phyloP scores from a whole-genome alignment of 176 grass and related monocot genomes.

The Alloteropsis semialata region DNA sequence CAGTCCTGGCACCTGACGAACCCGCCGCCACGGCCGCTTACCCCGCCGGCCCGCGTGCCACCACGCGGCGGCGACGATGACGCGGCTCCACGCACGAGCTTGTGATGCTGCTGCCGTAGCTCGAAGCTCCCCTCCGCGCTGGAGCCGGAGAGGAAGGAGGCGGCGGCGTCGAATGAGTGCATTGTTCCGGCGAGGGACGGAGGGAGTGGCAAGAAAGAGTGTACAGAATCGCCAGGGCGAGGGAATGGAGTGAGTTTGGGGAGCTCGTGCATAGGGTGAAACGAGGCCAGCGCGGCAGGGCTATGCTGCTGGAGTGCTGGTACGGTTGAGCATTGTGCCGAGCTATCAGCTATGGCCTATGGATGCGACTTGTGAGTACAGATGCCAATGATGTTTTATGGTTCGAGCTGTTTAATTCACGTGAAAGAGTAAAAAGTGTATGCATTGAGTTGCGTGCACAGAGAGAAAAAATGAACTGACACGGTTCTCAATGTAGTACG shows the following conservation, averaged over 20 bases:
- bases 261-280: background rate
- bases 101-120: background rate
- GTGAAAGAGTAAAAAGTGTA: too few species aligned
- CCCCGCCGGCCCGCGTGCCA: background rate
- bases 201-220: background rate
- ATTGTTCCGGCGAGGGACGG: background rate
- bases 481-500: too few species aligned
- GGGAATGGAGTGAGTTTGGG: background rate
- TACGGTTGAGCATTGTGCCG: background rate
- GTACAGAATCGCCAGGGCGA: too few species aligned
- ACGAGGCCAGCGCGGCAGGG: background rate
- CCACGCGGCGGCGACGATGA: background rate
- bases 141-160: background rate
- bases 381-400: background rate
- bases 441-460: too few species aligned
- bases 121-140: background rate
- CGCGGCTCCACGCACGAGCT: background rate
- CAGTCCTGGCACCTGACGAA: background rate
- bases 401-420: too few species aligned
- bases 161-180: background rate
- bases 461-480: too few species aligned
- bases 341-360: background rate
- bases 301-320: too few species aligned
- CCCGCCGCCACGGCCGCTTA: background rate
- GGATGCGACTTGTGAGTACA: background rate